Evolutionary conservation across 1,139 yeast species (phyloP).

Genomic region (Hansenula sp.): DNA sequence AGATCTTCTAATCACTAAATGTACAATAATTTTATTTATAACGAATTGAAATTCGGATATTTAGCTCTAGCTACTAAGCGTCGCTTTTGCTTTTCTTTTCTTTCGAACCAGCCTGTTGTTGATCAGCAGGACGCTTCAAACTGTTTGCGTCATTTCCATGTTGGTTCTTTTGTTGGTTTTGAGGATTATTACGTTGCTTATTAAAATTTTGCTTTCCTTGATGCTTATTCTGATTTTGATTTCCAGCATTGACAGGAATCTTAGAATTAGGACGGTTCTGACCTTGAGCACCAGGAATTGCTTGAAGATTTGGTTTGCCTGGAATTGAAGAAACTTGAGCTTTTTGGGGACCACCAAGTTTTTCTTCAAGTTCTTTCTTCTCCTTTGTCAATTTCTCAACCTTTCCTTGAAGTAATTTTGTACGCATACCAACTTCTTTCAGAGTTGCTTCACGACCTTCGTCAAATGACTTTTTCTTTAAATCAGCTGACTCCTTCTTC

Average conservation of each 20-base stretch:
- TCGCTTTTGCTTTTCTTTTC: slow-evolving; percentile 23
- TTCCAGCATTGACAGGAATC: neutral
- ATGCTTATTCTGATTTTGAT: neutral
- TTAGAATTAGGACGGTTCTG: neutral
- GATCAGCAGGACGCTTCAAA: slow-evolving; percentile 19
- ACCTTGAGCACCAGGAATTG: neutral
- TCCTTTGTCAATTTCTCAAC: slow-evolving; percentile 29
- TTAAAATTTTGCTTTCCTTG: slow-evolving; percentile 4
- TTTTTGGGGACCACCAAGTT: slow-evolving; percentile 10
- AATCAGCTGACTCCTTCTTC: slow-evolving; percentile 23
- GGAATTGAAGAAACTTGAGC: slow-evolving; percentile 3
- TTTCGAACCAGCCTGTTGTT: slow-evolving; percentile 13
- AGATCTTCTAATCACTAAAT: no score
- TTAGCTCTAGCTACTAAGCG: no score
- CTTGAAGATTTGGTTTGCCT: slow-evolving; percentile 3
- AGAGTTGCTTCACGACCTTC: slow-evolving; percentile 34
- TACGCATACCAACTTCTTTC: slow-evolving; percentile 30
- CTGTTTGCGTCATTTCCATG: slow-evolving; percentile 3
- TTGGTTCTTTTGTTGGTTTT: neutral
- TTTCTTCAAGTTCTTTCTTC: slow-evolving; percentile 24
- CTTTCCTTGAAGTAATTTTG: slow-evolving; percentile 28
- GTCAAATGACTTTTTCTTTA: slow-evolving; percentile 32
- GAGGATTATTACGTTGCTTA: slow-evolving; percentile 2
- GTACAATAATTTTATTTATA: neutral
- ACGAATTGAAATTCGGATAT: no score